A percentile compares a stretch with the other conserved stretches of the same genome.
Conservation (phyloP, 208 protist genomes). For the Leishmania martiniquensis region DNA sequence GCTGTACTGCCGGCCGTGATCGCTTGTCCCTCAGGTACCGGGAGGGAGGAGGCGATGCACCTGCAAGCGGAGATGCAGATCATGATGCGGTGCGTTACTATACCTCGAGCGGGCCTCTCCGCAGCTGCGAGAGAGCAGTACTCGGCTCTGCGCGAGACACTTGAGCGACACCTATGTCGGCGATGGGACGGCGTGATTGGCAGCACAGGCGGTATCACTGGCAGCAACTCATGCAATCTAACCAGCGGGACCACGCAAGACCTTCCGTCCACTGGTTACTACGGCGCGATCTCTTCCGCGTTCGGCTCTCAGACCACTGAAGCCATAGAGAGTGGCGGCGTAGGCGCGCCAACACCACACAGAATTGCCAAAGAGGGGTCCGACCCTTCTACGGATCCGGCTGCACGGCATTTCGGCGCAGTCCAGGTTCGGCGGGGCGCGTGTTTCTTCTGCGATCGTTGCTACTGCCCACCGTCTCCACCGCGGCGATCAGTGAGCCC, state of each 20-base stretch:
- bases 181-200: background rate
- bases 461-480: background rate
- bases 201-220: background rate
- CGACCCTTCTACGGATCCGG: background rate
- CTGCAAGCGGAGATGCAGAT: background rate
- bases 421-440: background rate
- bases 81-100: background rate
- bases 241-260: background rate
- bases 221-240: background rate
- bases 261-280: background rate
- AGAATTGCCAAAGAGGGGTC: background rate
- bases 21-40: background rate
- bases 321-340: background rate
- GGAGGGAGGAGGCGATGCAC: background rate
- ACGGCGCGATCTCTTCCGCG: background rate
- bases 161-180: background rate
- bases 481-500: background rate
- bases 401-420: background rate
- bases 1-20: background rate
- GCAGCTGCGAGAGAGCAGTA: background rate
- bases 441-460: background rate
- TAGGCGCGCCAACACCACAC: background rate
- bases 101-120: constrained; percentile 3
- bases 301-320: background rate
- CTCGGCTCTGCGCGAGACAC: background rate